Base-by-base conservation (phyloP, 305 asterid species). In the Fraxinus floribunda region DNA sequence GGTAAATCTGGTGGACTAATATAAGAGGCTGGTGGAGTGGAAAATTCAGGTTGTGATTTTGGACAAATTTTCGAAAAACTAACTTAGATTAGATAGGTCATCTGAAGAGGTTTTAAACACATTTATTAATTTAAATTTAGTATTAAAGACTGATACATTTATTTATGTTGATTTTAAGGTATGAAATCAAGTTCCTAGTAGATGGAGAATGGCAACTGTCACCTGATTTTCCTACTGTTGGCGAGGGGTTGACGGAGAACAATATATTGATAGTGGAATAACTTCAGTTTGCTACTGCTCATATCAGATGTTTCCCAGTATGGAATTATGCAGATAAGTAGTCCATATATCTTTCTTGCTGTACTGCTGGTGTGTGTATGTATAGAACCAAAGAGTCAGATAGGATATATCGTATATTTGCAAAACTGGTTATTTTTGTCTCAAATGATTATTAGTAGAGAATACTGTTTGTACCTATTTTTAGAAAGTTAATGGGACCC, bases 191-290 rank as follows among this genome's bases (percentile, higher is more conserved):
- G 85, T 94, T 95, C 90, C 76, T 92, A 84, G 88, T 94, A 26
- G 96, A 95, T 82, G 98, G 98, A 72, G 97, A 93, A 73, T 94
- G 98, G 99, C 81, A 78, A 1, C 79, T 94, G 70, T 92, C 97
- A 35, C 89, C 95, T 44, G 91, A 95, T 83, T 87, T 89, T 71
- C 97, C 96, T 20, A 86, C 86, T 3, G 83, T 89, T 38, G 98
- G 99, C 8, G 97, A 95, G 86, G 99, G 96, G 64, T 77, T 88
- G 88, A 88, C 66, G 83, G 86, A 90, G 89, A 95, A 95, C 91
- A 95, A 95, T 88, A 82, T 93, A 81, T 85, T 95, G 88, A 79
- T 90, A 22, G 97, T 94, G 78, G 95, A 90, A 70, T 94, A 93
- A 88, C 84, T 80, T 78, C 68, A 20, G 68, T 78, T 57, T n/a